Conservation (phyloP, 1,139 yeast genomes). For the Geotrichum citri-aurantii region DNA sequence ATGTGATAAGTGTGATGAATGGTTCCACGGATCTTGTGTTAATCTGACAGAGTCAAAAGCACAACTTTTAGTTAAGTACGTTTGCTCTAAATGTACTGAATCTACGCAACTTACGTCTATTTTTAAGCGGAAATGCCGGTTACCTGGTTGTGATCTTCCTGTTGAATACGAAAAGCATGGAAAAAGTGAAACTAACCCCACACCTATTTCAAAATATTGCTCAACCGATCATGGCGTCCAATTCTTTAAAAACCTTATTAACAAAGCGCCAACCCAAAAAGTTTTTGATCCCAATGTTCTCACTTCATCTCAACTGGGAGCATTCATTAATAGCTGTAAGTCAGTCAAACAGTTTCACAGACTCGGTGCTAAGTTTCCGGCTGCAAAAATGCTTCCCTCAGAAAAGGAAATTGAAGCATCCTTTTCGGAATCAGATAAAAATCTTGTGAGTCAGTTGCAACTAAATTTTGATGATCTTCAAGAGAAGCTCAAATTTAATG, state of each 20-base stretch:
- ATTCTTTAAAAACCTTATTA: slow-evolving; percentile 41
- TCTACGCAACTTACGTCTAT: slow-evolving; percentile 39
- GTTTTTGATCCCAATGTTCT: slow-evolving; percentile 20
- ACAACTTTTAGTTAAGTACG: slow-evolving; percentile 57
- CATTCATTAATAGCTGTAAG: slow-evolving; percentile 38
- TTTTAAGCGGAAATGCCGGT: slow-evolving; percentile 76
- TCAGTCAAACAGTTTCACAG: slow-evolving; percentile 33
- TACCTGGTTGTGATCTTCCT: slow-evolving; percentile 55
- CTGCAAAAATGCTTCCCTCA: slow-evolving; percentile 8
- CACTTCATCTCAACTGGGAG: slow-evolving; percentile 22
- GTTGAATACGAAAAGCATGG: slow-evolving; percentile 34
- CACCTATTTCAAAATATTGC: slow-evolving; percentile 62
- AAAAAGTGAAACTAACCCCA: slow-evolving; percentile 20
- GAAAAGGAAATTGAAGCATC: slow-evolving; percentile 15
- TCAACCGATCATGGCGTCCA: slow-evolving; percentile 61
- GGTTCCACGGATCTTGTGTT: slow-evolving; percentile 87
- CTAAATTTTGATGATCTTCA: slow-evolving; percentile 20
- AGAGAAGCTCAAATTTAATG: slow-evolving; percentile 21
- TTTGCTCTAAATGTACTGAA: slow-evolving; percentile 69
- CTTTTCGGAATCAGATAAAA: slow-evolving; percentile 24
- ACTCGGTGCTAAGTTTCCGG: slow-evolving; percentile 30
- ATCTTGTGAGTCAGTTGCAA: slow-evolving; percentile 26
- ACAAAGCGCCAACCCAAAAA: slow-evolving; percentile 12
- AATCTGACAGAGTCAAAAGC: slow-evolving; percentile 50
- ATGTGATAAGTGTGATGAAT: slow-evolving; percentile 92